A percentile compares a stretch with the other conserved stretches of the same genome.
These are phyloP conservation scores for Hemileccinum impolitum DNA, from an alignment of 768 basidiomycete species.

Conservation along the genomic window DNA sequence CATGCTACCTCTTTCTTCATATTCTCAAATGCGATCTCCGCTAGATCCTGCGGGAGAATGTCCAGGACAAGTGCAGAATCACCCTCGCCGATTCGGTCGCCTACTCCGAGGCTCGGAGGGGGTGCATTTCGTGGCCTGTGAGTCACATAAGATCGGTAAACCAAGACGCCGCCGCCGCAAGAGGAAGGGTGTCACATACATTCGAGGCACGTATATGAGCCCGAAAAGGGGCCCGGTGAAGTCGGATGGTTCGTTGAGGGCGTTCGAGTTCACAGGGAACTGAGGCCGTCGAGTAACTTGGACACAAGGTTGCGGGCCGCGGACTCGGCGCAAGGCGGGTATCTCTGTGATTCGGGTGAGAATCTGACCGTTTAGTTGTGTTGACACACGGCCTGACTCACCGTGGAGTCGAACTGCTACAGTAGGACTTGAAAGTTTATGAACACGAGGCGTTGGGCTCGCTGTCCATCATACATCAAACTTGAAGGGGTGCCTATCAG, in stretches of 20 bases:
- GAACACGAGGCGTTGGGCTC: constrained; percentile 6
- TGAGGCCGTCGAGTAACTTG: background rate
- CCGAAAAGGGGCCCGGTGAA: background rate
- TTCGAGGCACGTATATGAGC: background rate
- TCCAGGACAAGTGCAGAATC: constrained; percentile 61
- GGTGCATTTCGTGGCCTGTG: constrained; percentile 19
- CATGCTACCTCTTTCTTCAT: constrained; percentile 65
- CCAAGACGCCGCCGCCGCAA: constrained; percentile 1
- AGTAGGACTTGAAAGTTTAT: background rate
- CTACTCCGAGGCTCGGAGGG: constrained; percentile 30
- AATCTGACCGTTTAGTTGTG: background rate
- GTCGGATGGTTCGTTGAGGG: constrained; percentile 2
- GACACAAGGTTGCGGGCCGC: constrained; percentile 4
- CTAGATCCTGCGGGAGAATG: constrained; percentile 56
- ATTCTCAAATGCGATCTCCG: constrained; percentile 52
- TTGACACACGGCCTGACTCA: constrained; percentile 5
- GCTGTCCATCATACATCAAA: no score
- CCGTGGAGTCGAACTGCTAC: background rate
- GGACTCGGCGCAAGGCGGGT: no score
- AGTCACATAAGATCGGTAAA: constrained; percentile 1
- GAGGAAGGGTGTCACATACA: constrained; percentile 12
- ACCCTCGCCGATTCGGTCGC: constrained; percentile 56
- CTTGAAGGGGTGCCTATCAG: background rate
- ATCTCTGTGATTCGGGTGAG: no score
- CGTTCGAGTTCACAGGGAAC: constrained; percentile 1